Base-by-base conservation (phyloP, 257 asterid species). In the Apocynum venetum region DNA sequence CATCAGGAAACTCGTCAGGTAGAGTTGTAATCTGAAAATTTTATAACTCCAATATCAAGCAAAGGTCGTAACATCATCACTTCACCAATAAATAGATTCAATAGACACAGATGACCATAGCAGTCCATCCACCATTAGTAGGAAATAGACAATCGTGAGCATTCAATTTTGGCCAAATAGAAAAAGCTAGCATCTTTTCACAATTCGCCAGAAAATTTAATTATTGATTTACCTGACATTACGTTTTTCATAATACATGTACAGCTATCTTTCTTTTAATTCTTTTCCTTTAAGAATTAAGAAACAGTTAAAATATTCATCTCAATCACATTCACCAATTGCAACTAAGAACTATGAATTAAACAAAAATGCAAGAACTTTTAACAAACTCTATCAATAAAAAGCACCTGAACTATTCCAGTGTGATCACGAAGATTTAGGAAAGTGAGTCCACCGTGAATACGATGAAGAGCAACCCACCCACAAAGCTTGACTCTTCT, bases 391-490 rank as follows among this genome's bases (percentile, higher is more conserved):
- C 36, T 69, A 43, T 8, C 12, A 56, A 43, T 25, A 31, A 55
- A 17, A 61, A 19, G 19, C 69, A 95, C 99, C 99, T 96, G 99
- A 68, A 93, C 91, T 66, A 87, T 86, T 77, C 98, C 98, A 56
- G 98, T 87, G 74, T 93, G 94, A 82, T 96, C 99, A 4, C 99
- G 94, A 48, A 96, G 97, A 81, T 86, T 89, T 8, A 96, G 63
- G 66, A 96, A 96, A 74, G 98, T 91, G 81, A 96, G 97, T 19
- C 97, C 92, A 41, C 99, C 98, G 51, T 96, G 98, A 75, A 90
- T 83, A n/a, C 99, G 96, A 79, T 93, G 98, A 76, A 93, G 92
- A 68, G 98, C 99, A 78, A 93, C 99, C 99, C 99, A 96, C 49
- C 99, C 98, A 71, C 99, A 96, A 10, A 96, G 91, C 60, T 93